These are phyloP conservation scores for Teunomyces tritomae DNA, from an alignment of 805 yeast species.

Conservation along the genomic window DNA sequence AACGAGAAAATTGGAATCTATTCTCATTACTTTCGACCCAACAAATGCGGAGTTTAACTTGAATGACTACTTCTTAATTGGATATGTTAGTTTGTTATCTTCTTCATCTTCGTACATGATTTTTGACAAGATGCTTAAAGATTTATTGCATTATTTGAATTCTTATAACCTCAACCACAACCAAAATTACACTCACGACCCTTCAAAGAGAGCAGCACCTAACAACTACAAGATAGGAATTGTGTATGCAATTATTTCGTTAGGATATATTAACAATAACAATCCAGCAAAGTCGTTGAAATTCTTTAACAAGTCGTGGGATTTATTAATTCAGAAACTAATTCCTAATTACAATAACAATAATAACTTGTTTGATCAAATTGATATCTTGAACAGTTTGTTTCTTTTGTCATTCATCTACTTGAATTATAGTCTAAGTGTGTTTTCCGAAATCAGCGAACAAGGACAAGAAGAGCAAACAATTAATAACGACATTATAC, in stretches of 20 bases:
- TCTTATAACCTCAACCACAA: constrained; percentile 11
- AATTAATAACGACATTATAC: constrained; percentile 45
- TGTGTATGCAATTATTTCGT: constrained; percentile 43
- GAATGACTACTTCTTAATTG: constrained; percentile 31
- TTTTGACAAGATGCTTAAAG: constrained; percentile 19
- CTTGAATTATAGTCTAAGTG: constrained; percentile 36
- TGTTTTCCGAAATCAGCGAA: constrained; percentile 6
- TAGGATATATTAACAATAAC: constrained; percentile 35
- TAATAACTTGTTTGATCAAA: constrained; percentile 25
- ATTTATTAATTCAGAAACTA: constrained; percentile 30
- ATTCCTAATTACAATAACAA: constrained; percentile 33
- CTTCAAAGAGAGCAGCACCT: constrained; percentile 10
- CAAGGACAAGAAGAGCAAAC: constrained; percentile 12
- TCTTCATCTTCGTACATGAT: constrained; percentile 12
- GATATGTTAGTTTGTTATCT: constrained; percentile 22
- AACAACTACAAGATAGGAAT: constrained; percentile 38
- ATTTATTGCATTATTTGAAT: constrained; percentile 21
- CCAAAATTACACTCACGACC: constrained; percentile 3
- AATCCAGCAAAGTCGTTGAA: constrained; percentile 31
- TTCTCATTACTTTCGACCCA: constrained; percentile 12
- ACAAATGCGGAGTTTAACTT: constrained; percentile 11
- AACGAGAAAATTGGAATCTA: constrained; percentile 22
- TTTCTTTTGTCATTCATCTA: constrained; percentile 44
- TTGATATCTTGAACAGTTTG: constrained; percentile 45
- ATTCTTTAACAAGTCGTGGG: constrained; percentile 47